A percentile compares a stretch with the other conserved stretches of the same genome.
phyloP scores from a whole-genome alignment of 2,329 filamentous ascomycete genomes.

The Colletotrichum zoysiae region DNA sequence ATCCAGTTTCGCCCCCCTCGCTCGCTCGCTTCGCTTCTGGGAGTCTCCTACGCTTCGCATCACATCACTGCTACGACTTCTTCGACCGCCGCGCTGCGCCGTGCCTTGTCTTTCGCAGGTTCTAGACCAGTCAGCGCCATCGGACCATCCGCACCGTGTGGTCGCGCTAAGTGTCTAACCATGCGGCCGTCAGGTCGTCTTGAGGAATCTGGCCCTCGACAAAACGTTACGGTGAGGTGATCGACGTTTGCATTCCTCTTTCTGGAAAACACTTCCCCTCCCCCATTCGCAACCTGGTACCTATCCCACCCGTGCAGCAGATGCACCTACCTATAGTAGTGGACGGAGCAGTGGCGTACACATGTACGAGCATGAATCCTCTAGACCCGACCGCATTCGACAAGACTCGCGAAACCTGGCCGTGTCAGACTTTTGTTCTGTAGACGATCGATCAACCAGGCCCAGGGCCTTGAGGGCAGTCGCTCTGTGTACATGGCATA shows the following conservation, averaged over 20 bases:
- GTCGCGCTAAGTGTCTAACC: slow-evolving; percentile 18
- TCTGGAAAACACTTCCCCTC: slow-evolving; percentile 8
- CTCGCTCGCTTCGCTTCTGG: not conserved
- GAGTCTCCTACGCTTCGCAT: not conserved
- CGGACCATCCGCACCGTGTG: slow-evolving; percentile 33
- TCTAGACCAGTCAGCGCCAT: slow-evolving; percentile 39
- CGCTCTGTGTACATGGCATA: not conserved
- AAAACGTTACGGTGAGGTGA: slow-evolving; percentile 36
- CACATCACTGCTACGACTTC: not conserved
- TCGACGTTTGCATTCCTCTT: slow-evolving; percentile 30
- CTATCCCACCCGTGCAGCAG: not conserved
- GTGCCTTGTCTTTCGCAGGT: slow-evolving; percentile 19
- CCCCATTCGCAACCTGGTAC: slow-evolving; percentile 27
- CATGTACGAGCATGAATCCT: not conserved
- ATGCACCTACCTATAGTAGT: no score
- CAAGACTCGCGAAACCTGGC: not conserved
- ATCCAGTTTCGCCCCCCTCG: not conserved
- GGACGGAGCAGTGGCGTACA: not conserved
- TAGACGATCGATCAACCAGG: not conserved
- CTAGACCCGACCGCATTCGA: not conserved
- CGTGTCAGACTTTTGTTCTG: slow-evolving; percentile 21
- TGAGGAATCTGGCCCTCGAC: slow-evolving; percentile 34
- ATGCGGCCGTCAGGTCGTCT: slow-evolving; percentile 28
- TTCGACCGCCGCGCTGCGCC: not conserved
- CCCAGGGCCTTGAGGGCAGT: slow-evolving; percentile 2